phyloP scores from a whole-genome alignment of 23 red algal species.

The Gracilariopsis chorda region DNA sequence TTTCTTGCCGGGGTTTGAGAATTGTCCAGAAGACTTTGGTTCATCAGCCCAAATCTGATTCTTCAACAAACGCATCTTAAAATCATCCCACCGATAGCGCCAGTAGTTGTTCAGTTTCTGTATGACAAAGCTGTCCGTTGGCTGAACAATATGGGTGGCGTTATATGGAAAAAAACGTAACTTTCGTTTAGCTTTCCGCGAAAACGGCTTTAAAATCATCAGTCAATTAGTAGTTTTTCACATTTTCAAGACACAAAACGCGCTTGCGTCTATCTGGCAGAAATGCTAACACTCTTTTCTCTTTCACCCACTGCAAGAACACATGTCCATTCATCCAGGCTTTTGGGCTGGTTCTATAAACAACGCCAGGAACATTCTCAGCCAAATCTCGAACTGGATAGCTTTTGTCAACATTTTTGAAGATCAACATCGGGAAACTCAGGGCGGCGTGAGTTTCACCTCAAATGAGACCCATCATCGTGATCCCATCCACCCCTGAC shows the following conservation, averaged over 20 bases:
- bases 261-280: not conserved
- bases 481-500: not conserved
- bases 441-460: not conserved
- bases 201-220: not conserved
- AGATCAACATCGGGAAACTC: not conserved
- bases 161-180: not conserved
- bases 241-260: not conserved
- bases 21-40: not conserved
- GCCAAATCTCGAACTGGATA: not conserved
- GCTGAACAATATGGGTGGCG: slow-evolving; percentile 4
- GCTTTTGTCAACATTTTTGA: not conserved
- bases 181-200: not conserved
- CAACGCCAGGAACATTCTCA: not conserved
- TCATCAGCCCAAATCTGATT: not conserved
- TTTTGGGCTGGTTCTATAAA: not conserved
- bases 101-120: not conserved
- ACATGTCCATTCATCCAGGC: not conserved
- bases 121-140: slow-evolving; percentile 5
- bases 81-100: not conserved
- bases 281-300: not conserved
- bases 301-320: not conserved
- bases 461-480: not conserved
- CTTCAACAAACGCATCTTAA: not conserved
- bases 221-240: not conserved
- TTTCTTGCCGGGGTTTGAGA: not conserved